These are phyloP conservation scores for Carex sylvatica DNA, from an alignment of 202 grass and related monocot genomes.

Conservation along the genomic window DNA sequence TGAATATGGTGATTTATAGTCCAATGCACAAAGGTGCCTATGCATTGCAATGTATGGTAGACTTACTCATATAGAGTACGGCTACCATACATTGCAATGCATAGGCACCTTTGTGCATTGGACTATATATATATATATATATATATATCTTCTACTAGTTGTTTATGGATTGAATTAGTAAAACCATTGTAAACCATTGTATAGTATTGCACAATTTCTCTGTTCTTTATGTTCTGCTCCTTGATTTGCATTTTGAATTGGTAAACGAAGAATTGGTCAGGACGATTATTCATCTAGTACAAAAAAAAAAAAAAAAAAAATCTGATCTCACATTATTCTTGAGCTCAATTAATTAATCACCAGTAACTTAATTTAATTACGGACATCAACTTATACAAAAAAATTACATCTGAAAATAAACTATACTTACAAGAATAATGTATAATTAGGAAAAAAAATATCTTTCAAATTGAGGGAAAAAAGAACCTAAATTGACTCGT, in stretches of 20 bases:
- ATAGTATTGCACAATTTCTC: not conserved
- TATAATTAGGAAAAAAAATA: not conserved
- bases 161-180: not conserved
- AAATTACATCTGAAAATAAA: not conserved
- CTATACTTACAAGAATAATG: slow-evolving; percentile 4
- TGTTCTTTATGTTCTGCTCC: not conserved
- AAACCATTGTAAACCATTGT: not conserved
- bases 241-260: not conserved
- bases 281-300: no score
- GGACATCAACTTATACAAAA: not conserved
- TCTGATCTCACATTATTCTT: not conserved
- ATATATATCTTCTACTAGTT: not conserved
- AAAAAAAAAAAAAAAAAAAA: not conserved
- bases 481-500: not conserved
- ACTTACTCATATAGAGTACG: no score
- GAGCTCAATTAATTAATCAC: not conserved
- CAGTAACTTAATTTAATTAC: not conserved
- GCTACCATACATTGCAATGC: no score
- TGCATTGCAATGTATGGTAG: no score
- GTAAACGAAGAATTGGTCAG: not conserved
- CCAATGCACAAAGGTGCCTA: no score
- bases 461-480: not conserved
- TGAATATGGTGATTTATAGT: no score
- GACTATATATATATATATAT: no score
- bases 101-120: no score